Conservation (phyloP, 2,329 filamentous ascomycete genomes). For the Exserohilum rostratum region DNA sequence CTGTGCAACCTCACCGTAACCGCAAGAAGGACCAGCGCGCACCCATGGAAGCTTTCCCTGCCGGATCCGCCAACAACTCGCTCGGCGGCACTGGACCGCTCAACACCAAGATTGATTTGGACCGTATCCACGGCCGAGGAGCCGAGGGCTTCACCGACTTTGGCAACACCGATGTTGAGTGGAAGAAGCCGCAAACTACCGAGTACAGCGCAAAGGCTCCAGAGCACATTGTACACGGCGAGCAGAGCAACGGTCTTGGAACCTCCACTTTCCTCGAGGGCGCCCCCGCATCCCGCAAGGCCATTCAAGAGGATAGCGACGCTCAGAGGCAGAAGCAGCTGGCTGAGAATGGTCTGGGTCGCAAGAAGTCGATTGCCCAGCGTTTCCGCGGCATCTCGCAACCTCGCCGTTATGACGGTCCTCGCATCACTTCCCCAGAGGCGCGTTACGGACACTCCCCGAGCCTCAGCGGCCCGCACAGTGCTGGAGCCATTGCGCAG, state of each 20-base stretch:
- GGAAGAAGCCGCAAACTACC: slow-evolving; percentile 44
- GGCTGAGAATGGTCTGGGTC: slow-evolving; percentile 63
- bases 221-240: slow-evolving; percentile 77
- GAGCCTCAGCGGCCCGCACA: slow-evolving; percentile 38
- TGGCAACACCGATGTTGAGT: slow-evolving; percentile 49
- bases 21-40: slow-evolving; percentile 80
- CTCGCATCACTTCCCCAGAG: slow-evolving; percentile 55
- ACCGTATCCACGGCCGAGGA: slow-evolving; percentile 82
- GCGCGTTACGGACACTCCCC: slow-evolving; percentile 56
- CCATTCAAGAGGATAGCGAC: slow-evolving; percentile 77
- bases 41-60: slow-evolving; percentile 95
- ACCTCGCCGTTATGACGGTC: slow-evolving; percentile 61
- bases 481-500: slow-evolving; percentile 49
- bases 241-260: slow-evolving; percentile 81
- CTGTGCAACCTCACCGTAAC: slow-evolving; percentile 93
- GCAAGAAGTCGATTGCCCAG: slow-evolving; percentile 95
- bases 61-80: slow-evolving; percentile 89
- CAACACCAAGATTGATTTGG: slow-evolving; percentile 80
- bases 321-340: slow-evolving; percentile 51
- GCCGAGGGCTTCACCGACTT: slow-evolving; percentile 90
- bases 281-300: slow-evolving; percentile 80
- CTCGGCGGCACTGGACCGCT: slow-evolving; percentile 86
- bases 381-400: slow-evolving; percentile 85
- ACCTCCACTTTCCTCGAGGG: slow-evolving; percentile 97
- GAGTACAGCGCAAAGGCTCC: slow-evolving; percentile 50